Evolutionary conservation across 805 yeast species (phyloP), one percentile per base, ranked within the genome.

Genomic region (Clavispora carvajalis): DNA sequence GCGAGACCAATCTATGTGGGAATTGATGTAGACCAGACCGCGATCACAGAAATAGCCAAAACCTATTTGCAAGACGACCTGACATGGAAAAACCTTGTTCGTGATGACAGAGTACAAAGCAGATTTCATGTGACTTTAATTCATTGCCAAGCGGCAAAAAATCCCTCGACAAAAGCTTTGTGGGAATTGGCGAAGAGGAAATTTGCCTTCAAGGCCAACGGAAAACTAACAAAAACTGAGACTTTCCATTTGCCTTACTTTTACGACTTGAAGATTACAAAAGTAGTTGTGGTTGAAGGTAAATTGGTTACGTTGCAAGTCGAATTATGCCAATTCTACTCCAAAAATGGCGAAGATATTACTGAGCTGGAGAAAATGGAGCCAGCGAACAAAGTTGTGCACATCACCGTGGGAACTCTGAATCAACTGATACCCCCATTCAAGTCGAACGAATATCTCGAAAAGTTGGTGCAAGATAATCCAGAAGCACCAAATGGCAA

Each of bases 351-450:
- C 15, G 7, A 7, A n/a, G 31, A 28, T n/a, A 28, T 28, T n/a
- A 19, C n/a, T 15, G 31, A 28, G 4, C 2, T 4, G n/a, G 31
- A 28, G 3, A 6, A n/a, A n/a, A 8, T n/a, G 4, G 8, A 9
- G 8, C 31, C 31, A 4, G 19, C 10, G 4, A 7, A 16, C 12
- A 28, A 28, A 2, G 12, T 28, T 4, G 38, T 44, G 69, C 97
- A 90, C 56, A 74, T 89, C 33, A 90, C 97, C 0, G 54, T 87
- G 11, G 95, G 90, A 0, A 76, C 86, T 0, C 23, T 36, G 16
- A 38, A 38, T 12, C 22, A 26, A 12, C 24, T 43, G 13, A 43
- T 50, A 16, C 26, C 43, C 8, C 52, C 52, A 2, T 34, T 29
- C 22, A 45, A 43, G 46, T 39, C 51, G 15, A 50, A 50, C 23